Evolutionary conservation across 768 basidiomycete genomes (phyloP).

Genomic region (Panaeolus papilionaceus): DNA sequence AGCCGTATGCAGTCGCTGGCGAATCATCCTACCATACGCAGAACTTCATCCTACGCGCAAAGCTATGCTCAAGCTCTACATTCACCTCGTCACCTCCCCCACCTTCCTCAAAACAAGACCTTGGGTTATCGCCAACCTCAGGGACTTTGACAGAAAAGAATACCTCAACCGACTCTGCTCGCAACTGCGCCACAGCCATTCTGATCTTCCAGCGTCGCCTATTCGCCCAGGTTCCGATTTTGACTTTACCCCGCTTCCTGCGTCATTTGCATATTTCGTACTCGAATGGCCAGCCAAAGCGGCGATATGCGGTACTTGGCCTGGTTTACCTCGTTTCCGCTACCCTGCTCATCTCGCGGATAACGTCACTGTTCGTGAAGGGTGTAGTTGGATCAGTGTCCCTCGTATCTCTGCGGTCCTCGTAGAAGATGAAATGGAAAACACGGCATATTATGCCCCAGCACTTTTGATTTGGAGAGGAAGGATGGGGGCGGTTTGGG

Average conservation of each 20-base stretch:
- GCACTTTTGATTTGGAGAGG: constrained; percentile 10
- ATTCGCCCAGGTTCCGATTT: neutral
- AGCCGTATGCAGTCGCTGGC: constrained; percentile 19
- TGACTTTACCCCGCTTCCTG: constrained; percentile 19
- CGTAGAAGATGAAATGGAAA: constrained; percentile 3
- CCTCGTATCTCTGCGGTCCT: constrained; percentile 7
- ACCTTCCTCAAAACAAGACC: constrained; percentile 20
- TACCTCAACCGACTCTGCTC: constrained; percentile 18
- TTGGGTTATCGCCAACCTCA: constrained; percentile 21
- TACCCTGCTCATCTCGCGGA: constrained; percentile 6
- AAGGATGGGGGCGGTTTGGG: constrained; percentile 4
- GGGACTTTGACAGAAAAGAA: constrained; percentile 22
- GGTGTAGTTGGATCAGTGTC: constrained; percentile 8
- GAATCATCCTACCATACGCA: constrained; percentile 17
- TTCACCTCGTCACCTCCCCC: constrained; percentile 17
- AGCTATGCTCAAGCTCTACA: constrained; percentile 20
- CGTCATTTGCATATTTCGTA: constrained; percentile 22
- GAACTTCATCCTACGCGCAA: constrained; percentile 18
- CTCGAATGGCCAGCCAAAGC: constrained; percentile 26
- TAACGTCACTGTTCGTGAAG: constrained; percentile 9
- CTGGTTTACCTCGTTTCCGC: constrained; percentile 16
- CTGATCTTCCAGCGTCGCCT: neutral
- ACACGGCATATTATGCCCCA: neutral
- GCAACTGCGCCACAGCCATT: constrained; percentile 12
- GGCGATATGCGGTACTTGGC: constrained; percentile 21